Conservation (phyloP, 148 eudicot species). For the Rhododendron ovatum region DNA sequence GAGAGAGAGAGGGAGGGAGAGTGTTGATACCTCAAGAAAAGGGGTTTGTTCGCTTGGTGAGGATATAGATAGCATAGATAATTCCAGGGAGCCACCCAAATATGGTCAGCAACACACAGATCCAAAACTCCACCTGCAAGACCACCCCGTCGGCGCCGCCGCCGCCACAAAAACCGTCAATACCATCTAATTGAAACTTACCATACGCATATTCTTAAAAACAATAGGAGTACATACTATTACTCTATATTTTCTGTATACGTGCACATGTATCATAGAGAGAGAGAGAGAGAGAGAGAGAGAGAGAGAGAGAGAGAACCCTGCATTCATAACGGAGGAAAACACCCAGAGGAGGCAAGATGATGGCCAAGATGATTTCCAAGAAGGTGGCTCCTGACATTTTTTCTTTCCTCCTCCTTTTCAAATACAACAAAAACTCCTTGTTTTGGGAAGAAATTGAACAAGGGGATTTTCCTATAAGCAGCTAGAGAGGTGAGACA, state of each 20-base stretch:
- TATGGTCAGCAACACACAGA: conserved; percentile 43
- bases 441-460: background rate
- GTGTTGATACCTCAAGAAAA: background rate
- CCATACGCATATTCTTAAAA: too few relatives aligned
- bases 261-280: too few relatives aligned
- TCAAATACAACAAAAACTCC: background rate
- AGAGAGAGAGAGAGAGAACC: conserved; percentile 15
- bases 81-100: conserved; percentile 47
- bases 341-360: conserved; percentile 59
- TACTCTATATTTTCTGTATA: too few relatives aligned
- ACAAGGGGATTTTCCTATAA: background rate
- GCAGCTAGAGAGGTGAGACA: background rate
- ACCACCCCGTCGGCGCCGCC: too few relatives aligned
- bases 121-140: conserved; percentile 47
- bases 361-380: conserved; percentile 47
- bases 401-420: background rate
- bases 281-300: background rate
- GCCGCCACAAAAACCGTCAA: background rate
- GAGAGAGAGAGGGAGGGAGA: too few relatives aligned
- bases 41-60: conserved; percentile 28
- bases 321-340: conserved; percentile 44
- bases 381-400: conserved; percentile 27
- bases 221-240: too few relatives aligned
- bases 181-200: background rate
- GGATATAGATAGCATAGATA: conserved; percentile 40